Evolutionary conservation across 1,284 basidiomycete species (phyloP), one percentile per base, ranked within the genome.

Genomic region (Malassezia brasiliensis): DNA sequence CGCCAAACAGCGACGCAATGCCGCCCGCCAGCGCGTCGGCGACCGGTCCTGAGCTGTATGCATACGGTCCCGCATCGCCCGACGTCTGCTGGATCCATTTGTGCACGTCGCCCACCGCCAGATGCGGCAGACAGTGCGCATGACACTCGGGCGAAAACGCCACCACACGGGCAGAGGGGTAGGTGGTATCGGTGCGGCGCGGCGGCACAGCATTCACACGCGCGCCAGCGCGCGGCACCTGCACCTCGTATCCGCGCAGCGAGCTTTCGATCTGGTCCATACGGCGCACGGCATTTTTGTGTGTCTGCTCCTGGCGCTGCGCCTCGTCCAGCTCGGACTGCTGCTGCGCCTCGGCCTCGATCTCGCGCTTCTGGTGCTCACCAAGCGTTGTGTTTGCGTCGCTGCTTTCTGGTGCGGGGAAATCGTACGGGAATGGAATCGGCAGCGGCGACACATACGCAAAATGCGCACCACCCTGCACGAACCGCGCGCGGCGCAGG

Each of bases 81-180:
- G 74, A 45, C 56, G 59, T 8, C 60, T 73, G 71, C 28, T 84
- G 83, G 10, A 89, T 77, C 32, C 81, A 69, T 0, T 79, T 77
- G 62, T 86, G 82, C 0, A 85, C 82, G 68, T 94, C 87, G 9
- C 90, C 91, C 2, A 90, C 83, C 54, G 91, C 86, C 34, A 98
- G 79, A 56, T 85, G 82, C 0, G 93, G 91, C 12, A 96, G 72
- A 66, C 84, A 86, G 59, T 90, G 88, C 15, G 79, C 75, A 41
- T 88, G 70, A 7, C 84, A 83, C 3, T 80, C 79, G 49, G 82
- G 80, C 0, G 88, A 84, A 12, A 82, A 55, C 7, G 76, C 79
- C 15, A 96, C 80, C 11, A 96, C 60, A 5, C 69, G 59, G 14
- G 67, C 68, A 2, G 68, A 67, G 1, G 71, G 64, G 32, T 63